Evolutionary conservation across 352 stramenopile genomes (phyloP).

Genomic region (Plasmopara halstedii): DNA sequence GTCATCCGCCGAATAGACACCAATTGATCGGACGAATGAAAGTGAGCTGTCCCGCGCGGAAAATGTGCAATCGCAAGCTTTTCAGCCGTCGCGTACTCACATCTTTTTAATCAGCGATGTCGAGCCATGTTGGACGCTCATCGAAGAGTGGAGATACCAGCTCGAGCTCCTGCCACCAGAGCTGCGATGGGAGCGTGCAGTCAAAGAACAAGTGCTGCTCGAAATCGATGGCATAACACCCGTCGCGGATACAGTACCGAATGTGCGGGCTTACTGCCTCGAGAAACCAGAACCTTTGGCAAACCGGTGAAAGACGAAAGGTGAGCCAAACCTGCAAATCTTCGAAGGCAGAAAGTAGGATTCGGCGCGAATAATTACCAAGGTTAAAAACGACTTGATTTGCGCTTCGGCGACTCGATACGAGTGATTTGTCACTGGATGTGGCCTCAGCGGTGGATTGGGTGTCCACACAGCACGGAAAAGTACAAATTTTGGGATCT

Average conservation of each 20-base stretch:
- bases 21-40: neutral
- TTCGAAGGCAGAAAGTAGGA: constrained; percentile 4
- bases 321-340: constrained; percentile 1
- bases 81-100: neutral
- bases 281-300: constrained; percentile 2
- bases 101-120: neutral
- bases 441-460: neutral
- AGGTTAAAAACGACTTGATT: neutral
- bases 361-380: neutral
- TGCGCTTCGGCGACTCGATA: neutral
- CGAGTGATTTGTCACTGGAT: constrained; percentile 3
- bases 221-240: neutral
- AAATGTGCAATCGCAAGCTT: neutral
- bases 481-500: neutral
- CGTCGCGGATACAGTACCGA: neutral
- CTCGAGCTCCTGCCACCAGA: neutral
- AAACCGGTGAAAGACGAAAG: constrained; percentile 6
- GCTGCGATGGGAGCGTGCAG: neutral
- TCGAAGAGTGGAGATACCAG: neutral
- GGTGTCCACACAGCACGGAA: neutral
- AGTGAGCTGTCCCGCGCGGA: neutral
- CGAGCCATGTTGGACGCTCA: neutral
- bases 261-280: neutral
- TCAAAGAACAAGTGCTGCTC: constrained; percentile 6
- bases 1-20: too few species aligned